Base-by-base conservation (phyloP, 331 rosid species). In the Quercus tomentella region DNA sequence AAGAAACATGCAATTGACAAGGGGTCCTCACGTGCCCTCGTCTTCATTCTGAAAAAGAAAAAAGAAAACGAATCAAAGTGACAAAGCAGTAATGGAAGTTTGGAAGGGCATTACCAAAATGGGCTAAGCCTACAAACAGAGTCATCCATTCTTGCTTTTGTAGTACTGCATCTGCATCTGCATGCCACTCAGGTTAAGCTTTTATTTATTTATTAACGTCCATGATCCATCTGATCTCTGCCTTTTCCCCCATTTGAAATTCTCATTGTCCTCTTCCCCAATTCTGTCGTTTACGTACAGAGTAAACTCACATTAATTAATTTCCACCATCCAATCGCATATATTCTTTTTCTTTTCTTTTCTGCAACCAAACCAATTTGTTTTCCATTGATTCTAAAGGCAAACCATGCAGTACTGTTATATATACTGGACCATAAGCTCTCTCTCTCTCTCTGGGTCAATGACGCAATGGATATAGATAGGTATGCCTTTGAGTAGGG, bases 1-100 rank as follows among this genome's bases (percentile, higher is more conserved):
- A 22, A 20, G 31, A 69, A 73, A 54, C 84, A 43, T 49, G 22
- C 56, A 35, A 62, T 70, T 60, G 63, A 60, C 45, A 14, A 54
- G 75, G 52, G 62, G 73, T 62, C 49, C 71, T 79, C 85, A 81
- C 77, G 76, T 84, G 88, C 45, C 73, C 35, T 76, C 52, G 72
- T 57, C 77, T 60, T 78, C 55, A 20, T 71, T 43, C 41, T 66
- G 7, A 45, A 63, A 82, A 28, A 41, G 77, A 84, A 72, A 70
- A 65, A 73, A 57, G 57, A 9, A 41, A 41, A 41, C 12, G 12
- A 74, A 55, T 55, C 56, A 49, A 70, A 65, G 26, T 37, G 60
- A 76, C 52, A 77, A 71, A 69, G 65, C 57, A 55, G 70, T 45
- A 69, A n/a, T 77, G 77, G 76, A 49, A 75, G 77, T 70, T 33